Base-by-base conservation (phyloP, 371 early-diverging fungal species). In the Mortierella polycephala region DNA sequence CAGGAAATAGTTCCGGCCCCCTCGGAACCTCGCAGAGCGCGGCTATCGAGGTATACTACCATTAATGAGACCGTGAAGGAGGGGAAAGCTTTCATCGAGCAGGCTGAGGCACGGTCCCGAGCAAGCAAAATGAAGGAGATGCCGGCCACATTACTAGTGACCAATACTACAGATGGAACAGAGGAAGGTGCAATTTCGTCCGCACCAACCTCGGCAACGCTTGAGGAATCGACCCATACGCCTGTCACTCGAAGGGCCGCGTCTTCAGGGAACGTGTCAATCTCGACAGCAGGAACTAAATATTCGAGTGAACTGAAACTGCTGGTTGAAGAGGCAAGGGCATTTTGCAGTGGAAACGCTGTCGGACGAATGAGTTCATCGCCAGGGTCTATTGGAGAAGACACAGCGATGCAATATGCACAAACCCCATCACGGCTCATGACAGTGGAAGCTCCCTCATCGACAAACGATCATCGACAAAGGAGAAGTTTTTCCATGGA, bases 261-360 rank as follows among this genome's bases (percentile, higher is more conserved):
- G 30, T 30, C 30, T 30, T 30, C 30, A 30, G 30, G 30, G 30
- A 30, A 30, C 30, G 30, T 4, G 30, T 30, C 30, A 30, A 30
- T 4, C 4, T 30, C 49, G 13, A 9, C 40, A 1, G 11, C 30
- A 3, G 8, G 14, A 23, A 10, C 30, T 16, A 13, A 51, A 42
- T 41, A 20, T n/a, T 7, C 30, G 53, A 41, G 57, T 9, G 68
- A 56, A 10, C 21, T 71, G 11, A 20, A 45, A 3, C 54, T 76
- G 12, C 47, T 79, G 52, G 79, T 79, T 5, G 52, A 79, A 40
- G 79, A 79, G 47, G 79, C 79, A 0, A 64, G 79, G 6, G 79
- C 64, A 21, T 79, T 79, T 23, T 79, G 79, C 30, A 67, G 66
- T 47, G 64, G 69, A 30, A 30, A 11, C 40, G 39, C 7, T 30